Base-by-base conservation (phyloP, 2,329 filamentous ascomycete species). In the Ophiocordyceps robertsii region DNA sequence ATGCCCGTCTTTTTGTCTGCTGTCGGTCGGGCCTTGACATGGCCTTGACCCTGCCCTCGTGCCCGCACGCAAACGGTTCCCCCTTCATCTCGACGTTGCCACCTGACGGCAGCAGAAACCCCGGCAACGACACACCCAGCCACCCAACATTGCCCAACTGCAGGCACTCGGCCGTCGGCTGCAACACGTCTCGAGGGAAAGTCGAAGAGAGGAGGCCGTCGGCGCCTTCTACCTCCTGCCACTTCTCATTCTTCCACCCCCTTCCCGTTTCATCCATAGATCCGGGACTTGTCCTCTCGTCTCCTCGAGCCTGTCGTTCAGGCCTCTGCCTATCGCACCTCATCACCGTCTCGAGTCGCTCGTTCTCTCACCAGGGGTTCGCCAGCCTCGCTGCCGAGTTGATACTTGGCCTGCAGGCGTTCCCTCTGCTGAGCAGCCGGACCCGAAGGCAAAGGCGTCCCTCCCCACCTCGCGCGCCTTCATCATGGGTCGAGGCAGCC, bases 401-500 rank as follows among this genome's bases (percentile, higher is more conserved):
- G n/a, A n/a, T n/a, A 36, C 14, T 19, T 8, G 12, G 33, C 16
- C n/a, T 36, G 33, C 19, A 19, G 19, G 3, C 19, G 16, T 36
- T 5, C 5, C 9, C 33, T 10, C 6, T 36, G 16, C n/a, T 17
- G 9, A 36, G 10, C 6, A 14, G 33, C 9, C 4, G 6, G 16
- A 2, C 9, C 5, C 9, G 7, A 10, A 5, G 33, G 33, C 33
- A 14, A 14, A 16, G 16, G 13, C 14, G 2, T 14, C 3, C 37
- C 39, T 12, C n/a, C 3, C 37, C 39, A n/a, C 38, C 31, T 24
- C 42, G 37, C 37, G 16, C 36, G 30, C 16, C 43, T 17, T 17
- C 43, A 51, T 24, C 45, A 70, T 70, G 67, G 60, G 57, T 41
- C 60, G 66, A 43, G 61, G 62, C 39, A 57, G 61, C 39, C 56